A percentile compares a stretch with the other conserved stretches of the same genome.
Conservation (phyloP, 352 stramenopile species). For the Phytophthora ramorum region DNA sequence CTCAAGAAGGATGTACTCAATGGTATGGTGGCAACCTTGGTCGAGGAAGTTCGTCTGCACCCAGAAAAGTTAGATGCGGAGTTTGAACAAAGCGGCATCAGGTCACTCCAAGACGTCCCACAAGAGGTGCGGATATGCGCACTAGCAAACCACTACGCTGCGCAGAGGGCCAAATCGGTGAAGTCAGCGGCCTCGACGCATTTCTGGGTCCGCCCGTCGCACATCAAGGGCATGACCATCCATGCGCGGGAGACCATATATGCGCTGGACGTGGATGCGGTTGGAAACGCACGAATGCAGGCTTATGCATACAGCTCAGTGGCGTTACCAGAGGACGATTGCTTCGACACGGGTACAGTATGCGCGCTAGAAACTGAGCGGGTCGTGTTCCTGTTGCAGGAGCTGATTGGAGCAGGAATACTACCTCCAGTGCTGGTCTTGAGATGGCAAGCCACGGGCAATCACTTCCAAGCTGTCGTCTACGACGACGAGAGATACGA, state of each 20-base stretch:
- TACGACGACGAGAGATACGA: not conserved
- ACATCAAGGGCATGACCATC: slow-evolving; percentile 6
- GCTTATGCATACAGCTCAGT: not conserved
- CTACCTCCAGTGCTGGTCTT: not conserved
- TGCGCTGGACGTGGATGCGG: not conserved
- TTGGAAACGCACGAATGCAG: not conserved
- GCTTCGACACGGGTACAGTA: not conserved
- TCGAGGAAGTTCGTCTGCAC: not conserved
- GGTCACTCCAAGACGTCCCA: not conserved
- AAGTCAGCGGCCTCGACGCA: not conserved
- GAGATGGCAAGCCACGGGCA: not conserved
- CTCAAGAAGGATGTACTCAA: slow-evolving; percentile 6
- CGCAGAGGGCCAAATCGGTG: not conserved
- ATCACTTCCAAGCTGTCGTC: slow-evolving; percentile 10
- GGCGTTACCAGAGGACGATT: not conserved
- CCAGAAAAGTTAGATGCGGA: not conserved
- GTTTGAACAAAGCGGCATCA: not conserved
- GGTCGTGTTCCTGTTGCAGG: not conserved
- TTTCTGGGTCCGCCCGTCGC: not conserved
- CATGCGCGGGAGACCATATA: not conserved
- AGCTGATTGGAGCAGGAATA: not conserved
- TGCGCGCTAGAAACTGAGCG: not conserved
- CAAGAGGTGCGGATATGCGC: not conserved
- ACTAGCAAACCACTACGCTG: not conserved
- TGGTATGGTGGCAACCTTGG: slow-evolving; percentile 1